Base-by-base conservation (phyloP, 805 yeast species). In the Candida taoyuanica region DNA sequence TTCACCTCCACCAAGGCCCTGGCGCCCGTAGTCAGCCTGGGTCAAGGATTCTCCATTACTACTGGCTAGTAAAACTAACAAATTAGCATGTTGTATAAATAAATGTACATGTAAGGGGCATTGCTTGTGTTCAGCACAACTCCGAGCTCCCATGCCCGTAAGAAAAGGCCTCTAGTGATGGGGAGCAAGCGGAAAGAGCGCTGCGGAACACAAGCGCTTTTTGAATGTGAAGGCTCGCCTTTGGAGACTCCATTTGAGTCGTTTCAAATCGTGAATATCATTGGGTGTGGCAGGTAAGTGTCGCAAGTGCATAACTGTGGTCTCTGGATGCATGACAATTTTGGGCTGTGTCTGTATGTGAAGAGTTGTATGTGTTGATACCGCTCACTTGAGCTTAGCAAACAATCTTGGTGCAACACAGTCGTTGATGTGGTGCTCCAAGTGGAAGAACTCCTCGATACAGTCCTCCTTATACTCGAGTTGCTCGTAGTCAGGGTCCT, bases 371-470 rank as follows among this genome's bases (percentile, higher is more conserved):
- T 28, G 29, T 12, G 14, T 4, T 7, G 14, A 25, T 3, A 6
- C 21, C 27, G 20, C 28, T 39, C 78, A 88, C 68, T 85, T 86
- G 68, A 88, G 78, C 67, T 80, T 84, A 71, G 76, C 69, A 72
- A 88, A 86, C 64, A 89, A 73, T 64, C 78, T 82, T 67, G 95
- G 95, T 46, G 95, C 87, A 62, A 83, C 87, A 71, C 95, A 79
- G 62, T 85, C 91, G 65, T 86, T 87, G 59, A 89, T 55, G 71
- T 95, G 87, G 67, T 91, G 97, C 65, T 87, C 87, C 61, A 89
- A 73, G 70, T 93, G 98, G 87, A 91, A 89, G 65, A 84, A 91
- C 69, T 91, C 98, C 68, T 91, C 98, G 45, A 91, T 83, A 74
- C 98, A 91, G 69, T 91, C 97, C 72, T 91, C 98, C 68, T 91